Evolutionary conservation across 805 yeast genomes (phyloP), one percentile per base, ranked within the genome.

Genomic region (Metschnikowia aberdeeniae): DNA sequence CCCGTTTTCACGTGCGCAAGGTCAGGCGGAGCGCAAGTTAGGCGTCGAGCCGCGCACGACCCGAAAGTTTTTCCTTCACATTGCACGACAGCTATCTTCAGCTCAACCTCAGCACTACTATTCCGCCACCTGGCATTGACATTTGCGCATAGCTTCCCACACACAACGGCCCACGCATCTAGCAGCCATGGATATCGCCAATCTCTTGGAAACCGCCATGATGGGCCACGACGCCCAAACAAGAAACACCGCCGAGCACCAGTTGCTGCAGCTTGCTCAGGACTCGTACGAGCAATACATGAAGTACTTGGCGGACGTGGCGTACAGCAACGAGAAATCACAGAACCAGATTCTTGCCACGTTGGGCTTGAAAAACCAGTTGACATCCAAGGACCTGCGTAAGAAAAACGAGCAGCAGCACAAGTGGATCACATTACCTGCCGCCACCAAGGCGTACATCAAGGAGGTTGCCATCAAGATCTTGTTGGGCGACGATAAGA

Each of bases 281-380:
- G 85, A 81, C 50, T 84, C 87, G 66, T 92, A 87, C 71, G 82
- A 80, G 36, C 82, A 81, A 56, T 92, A 83, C 63, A 68, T 89
- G 57, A 78, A 79, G 34, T 70, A 81, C 56, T 77, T 90, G 63
- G 80, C 87, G 32, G 79, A 80, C 51, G 86, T 85, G 20, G 73
- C 93, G 50, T 84, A 82, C 20, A 81, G 83, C 60, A 84, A 79
- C 36, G 78, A 78, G 45, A 79, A 77, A 56, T 68, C 83, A 5
- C 97, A 92, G 67, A 93, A 89, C 39, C 78, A 98, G 60, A 87
- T 89, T 76, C 77, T 93, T 62, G 96, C 99, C 3, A 95, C 93
- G 34, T 72, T 92, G 51, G 85, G 85, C 17, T 72, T 89, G 59
- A 92, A 92, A 72, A 92, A 92, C 68, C 88, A 87, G 69, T 75